Evolutionary conservation across 495 filamentous ascomycete species (phyloP), one percentile per base, ranked within the genome.

Genomic region (Darksidea phi): DNA sequence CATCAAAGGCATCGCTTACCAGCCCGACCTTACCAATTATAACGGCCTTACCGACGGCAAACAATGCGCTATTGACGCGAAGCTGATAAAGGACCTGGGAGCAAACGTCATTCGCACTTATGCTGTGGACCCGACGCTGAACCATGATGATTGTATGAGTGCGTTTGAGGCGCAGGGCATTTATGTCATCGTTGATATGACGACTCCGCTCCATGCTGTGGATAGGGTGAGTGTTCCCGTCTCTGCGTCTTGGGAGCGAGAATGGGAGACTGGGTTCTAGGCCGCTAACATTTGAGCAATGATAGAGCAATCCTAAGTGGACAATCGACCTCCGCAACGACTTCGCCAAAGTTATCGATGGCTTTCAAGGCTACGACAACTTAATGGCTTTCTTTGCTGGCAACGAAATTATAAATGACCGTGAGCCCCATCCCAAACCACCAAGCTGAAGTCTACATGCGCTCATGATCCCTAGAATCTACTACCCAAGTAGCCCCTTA

Each of bases 1-100:
- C 74, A 81, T 93, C 68, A 93, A 91, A 74, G 59, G 59, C 21
- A 45, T 62, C 32, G 51, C 32, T 8, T 62, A 62, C 34, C 10
- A 45, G 6, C 45, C 34, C 6, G 13, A 28, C 17, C 17, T 5
- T 17, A 28, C 1, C 12, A 28, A 36, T 13, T 18, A 12, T 11
- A 62, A 62, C 20, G 48, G 51, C 36, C 52, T 62, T 8, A 45
- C 48, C 17, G 45, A 62, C 32, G 51, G 51, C 34, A 15, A 13
- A 6, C 59, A 62, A 56, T 62, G 59, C 59, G 25, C 55, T 17
- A 37, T 51, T 51, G 59, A 62, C 32, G 59, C 59, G 34, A 13
- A 24, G 11, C 51, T 42, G 12, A 62, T 64, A 18, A 36, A 46
- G 41, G 37, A 62, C 1, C 59, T 67, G 1, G 63, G 63, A 11